These are phyloP conservation scores for Lipomyces lipofer DNA, from an alignment of 805 yeast species.

Conservation along the genomic window DNA sequence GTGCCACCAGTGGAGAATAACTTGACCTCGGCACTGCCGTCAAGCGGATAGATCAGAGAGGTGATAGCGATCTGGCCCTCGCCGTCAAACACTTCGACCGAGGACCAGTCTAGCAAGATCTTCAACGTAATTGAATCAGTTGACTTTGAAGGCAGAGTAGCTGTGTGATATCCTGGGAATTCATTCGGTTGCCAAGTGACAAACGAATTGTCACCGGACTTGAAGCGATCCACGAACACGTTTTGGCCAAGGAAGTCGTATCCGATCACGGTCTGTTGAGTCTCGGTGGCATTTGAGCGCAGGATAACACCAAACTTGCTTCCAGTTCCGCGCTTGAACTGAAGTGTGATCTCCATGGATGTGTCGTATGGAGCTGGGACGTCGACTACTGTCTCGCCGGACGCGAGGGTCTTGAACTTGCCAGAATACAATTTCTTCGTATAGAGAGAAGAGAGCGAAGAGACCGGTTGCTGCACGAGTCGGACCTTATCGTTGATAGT, in stretches of 20 bases:
- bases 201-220: neutral
- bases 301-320: neutral
- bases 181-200: neutral
- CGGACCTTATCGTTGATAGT: neutral
- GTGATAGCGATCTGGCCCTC: neutral
- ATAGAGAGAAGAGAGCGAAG: neutral
- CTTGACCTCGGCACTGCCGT: neutral
- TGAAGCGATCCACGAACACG: neutral
- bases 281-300: neutral
- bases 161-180: neutral
- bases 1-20: constrained; percentile 1
- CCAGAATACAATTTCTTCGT: neutral
- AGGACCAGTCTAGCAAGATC: constrained; percentile 6
- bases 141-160: neutral
- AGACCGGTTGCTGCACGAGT: constrained; percentile 3
- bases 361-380: neutral
- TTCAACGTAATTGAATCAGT: neutral
- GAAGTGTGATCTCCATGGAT: neutral
- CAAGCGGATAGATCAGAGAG: neutral
- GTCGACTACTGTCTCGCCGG: neutral
- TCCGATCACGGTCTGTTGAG: neutral
- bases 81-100: constrained; percentile 5
- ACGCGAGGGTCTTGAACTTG: neutral
- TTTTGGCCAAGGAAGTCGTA: neutral
- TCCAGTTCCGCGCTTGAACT: neutral